phyloP scores from a whole-genome alignment of 2,329 filamentous ascomycete species.

The Nectriaceae sp. region DNA sequence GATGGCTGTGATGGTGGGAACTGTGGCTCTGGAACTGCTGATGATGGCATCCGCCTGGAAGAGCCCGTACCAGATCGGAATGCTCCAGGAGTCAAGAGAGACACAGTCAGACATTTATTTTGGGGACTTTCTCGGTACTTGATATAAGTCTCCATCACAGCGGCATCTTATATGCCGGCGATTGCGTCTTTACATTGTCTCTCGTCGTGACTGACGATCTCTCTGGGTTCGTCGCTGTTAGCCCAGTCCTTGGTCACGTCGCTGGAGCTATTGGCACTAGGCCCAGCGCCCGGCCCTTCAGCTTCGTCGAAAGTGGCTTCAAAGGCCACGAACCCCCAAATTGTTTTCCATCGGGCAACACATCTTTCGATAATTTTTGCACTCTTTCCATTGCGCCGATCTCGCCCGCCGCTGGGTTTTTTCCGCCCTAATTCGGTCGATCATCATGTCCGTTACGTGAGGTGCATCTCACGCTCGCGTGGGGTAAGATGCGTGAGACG shows the following conservation, averaged over 20 bases:
- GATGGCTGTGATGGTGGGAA: too few relatives aligned
- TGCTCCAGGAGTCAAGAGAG: too few relatives aligned
- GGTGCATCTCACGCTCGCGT: not conserved
- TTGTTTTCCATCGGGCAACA: not conserved
- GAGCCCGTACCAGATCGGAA: too few relatives aligned
- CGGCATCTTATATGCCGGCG: not conserved
- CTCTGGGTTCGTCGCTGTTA: not conserved
- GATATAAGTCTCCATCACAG: not conserved
- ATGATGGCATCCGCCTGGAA: too few relatives aligned
- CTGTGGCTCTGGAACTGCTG: too few relatives aligned
- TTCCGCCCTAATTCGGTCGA: too few relatives aligned
- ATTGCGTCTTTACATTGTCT: not conserved
- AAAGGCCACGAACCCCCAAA: conserved; percentile 6
- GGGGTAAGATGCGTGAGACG: not conserved
- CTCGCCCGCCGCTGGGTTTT: too few relatives aligned
- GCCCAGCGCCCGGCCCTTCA: conserved; percentile 2
- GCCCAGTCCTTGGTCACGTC: not conserved
- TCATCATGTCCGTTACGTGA: too few relatives aligned
- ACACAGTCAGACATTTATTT: too few relatives aligned
- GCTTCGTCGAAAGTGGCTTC: conserved; percentile 4
- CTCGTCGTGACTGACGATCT: not conserved
- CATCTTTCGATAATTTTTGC: not conserved
- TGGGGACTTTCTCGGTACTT: not conserved
- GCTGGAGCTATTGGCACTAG: conserved; percentile 14
- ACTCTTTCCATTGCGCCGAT: not conserved